Conservation (phyloP, 306 rosid genomes). For the Macrotyloma uniflorum region DNA sequence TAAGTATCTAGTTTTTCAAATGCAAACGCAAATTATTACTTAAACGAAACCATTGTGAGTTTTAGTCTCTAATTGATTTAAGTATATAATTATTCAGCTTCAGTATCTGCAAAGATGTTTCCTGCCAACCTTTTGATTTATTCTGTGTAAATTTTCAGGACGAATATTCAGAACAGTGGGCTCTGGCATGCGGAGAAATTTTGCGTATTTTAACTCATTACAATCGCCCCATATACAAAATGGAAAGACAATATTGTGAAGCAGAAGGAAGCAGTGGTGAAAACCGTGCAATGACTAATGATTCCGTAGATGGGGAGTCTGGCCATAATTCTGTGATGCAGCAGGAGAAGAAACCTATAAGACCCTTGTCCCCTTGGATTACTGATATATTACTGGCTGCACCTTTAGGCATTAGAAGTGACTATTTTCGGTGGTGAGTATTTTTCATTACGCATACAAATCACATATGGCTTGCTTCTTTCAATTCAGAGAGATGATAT, state of each 20-base stretch:
- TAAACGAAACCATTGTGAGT: constrained; percentile 1
- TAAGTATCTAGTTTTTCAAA: constrained; percentile 13
- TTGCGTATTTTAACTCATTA: constrained; percentile 86
- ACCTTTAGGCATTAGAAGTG: constrained; percentile 82
- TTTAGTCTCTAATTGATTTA: not conserved
- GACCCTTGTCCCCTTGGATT: constrained; percentile 91
- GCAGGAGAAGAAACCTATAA: constrained; percentile 73
- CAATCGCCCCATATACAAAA: constrained; percentile 81
- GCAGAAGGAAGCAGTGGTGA: constrained; percentile 68
- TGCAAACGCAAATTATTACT: not conserved
- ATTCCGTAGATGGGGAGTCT: constrained; percentile 50
- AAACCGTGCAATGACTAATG: constrained; percentile 62
- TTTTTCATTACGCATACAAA: not conserved
- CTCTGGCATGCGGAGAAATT: constrained; percentile 88
- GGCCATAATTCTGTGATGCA: constrained; percentile 45
- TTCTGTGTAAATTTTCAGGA: constrained; percentile 48
- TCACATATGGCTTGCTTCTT: not conserved
- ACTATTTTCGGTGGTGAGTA: constrained; percentile 91
- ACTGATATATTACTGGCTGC: constrained; percentile 83
- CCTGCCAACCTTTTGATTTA: not conserved
- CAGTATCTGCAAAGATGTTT: not conserved
- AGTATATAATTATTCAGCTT: constrained; percentile 8
- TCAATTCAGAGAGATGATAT: not conserved
- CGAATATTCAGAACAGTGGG: constrained; percentile 93
- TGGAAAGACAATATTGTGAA: constrained; percentile 54